phyloP scores from a whole-genome alignment of 768 basidiomycete genomes.

The Rossbeevera mucosa region DNA sequence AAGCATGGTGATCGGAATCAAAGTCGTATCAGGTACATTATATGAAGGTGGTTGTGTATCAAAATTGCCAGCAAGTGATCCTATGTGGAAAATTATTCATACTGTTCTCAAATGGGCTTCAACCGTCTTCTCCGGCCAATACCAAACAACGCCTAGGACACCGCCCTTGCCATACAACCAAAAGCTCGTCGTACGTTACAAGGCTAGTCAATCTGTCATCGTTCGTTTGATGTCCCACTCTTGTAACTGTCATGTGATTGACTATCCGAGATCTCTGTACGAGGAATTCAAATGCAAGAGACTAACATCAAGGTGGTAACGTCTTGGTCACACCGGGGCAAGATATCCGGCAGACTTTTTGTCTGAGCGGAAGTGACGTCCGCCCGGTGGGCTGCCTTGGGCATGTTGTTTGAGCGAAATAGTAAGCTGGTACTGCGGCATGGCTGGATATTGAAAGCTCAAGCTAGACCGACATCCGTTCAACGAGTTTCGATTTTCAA shows the following conservation, averaged over 20 bases:
- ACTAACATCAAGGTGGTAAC: too few species aligned
- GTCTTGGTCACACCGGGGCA: too few species aligned
- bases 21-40: neutral
- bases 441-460: too few species aligned
- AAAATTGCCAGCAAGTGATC: neutral
- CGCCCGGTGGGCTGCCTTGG: slow-evolving; percentile 58
- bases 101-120: neutral
- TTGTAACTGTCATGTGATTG: slow-evolving; percentile 8
- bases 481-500: slow-evolving; percentile 44
- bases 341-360: slow-evolving; percentile 37
- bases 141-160: neutral
- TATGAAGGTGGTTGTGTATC: neutral
- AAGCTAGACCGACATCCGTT: slow-evolving; percentile 47
- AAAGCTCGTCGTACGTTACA: neutral
- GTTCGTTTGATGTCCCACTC: neutral
- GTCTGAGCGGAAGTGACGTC: slow-evolving; percentile 53
- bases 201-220: too few species aligned
- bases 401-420: too few species aligned
- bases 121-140: neutral
- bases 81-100: too few species aligned
- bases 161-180: neutral
- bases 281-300: too few species aligned
- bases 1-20: neutral
- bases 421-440: too few species aligned
- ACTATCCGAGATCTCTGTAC: slow-evolving; percentile 16